Evolutionary conservation across 257 asterid species (phyloP), one percentile per base, ranked within the genome.

Genomic region (Prunella vulgaris): DNA sequence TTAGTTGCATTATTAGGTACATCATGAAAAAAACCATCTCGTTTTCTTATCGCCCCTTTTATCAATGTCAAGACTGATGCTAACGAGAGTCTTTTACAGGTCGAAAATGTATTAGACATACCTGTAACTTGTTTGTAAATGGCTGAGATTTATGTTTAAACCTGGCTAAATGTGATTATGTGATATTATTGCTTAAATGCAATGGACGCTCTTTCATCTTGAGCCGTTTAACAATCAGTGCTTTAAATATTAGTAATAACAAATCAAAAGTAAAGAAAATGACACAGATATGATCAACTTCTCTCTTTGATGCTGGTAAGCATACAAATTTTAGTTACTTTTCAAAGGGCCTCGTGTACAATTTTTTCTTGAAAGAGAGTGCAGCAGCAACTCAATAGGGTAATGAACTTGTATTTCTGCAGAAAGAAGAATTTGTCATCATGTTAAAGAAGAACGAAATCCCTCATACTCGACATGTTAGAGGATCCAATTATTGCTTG

Each of bases 401-500:
- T 20, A 24, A 40, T 52, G 40, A 6, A 17, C 56, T 66, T 75
- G 28, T 21, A 60, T 38, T 30, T 30, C 35, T 60, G 48, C 96
- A 93, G 97, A 79, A 80, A 12, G 99, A 93, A 74, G 88, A 87
- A 76, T 93, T 93, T 38, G 95, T 88, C 12, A 64, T 83, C 10
- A 10, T 88, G 81, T 74, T 93, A 57, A 79, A 86, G 13, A 80
- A 82, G 66, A 80, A 85, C 33, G 86, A 90, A 75, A 78, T 88
- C 60, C 99, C 99, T 30, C 96, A 90, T 49, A 90, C 97, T 14
- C 89, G 87, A 61, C 99, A 93, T 53, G 91, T 87, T 30, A 76
- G 96, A 21, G 99, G 97, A 74, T 90, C 97, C 46, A 93, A 93
- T 76, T 85, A 86, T 81, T 93, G 96, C 84, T 82, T 90, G 78